A percentile compares a stretch with the other conserved stretches of the same genome.
Evolutionary conservation across 139 green algal genomes (phyloP).

Genomic region (Gonium pectorale): DNA sequence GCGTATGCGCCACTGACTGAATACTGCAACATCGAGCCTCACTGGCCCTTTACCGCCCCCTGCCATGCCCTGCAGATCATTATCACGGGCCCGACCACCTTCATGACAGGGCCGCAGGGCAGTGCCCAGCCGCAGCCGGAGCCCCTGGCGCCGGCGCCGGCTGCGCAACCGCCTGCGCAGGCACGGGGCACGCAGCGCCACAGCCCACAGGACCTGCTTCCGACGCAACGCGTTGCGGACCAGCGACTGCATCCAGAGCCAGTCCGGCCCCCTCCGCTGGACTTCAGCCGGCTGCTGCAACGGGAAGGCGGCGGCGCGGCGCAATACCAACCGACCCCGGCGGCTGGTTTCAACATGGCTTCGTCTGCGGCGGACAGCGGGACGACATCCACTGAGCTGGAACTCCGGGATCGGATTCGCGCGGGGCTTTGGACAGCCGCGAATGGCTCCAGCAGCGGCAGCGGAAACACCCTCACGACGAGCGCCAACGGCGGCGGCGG

Average conservation of each 20-base stretch:
- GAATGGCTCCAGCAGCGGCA: not conserved
- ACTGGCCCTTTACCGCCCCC: not conserved
- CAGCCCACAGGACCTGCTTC: not conserved
- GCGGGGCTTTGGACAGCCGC: not conserved
- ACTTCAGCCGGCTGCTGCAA: not conserved
- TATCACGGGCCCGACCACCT: not conserved
- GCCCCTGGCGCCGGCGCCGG: not conserved
- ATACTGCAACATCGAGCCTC: not conserved
- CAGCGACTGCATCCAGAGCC: too few species aligned
- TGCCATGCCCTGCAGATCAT: conserved; percentile 1
- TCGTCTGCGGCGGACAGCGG: not conserved
- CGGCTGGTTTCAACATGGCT: not conserved
- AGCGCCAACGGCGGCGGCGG: not conserved
- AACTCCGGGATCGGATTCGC: not conserved
- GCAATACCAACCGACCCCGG: not conserved
- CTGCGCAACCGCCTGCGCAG: not conserved
- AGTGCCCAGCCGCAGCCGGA: not conserved
- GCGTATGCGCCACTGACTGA: not conserved
- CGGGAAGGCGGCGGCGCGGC: not conserved
- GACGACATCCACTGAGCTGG: not conserved
- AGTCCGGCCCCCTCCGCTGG: not conserved
- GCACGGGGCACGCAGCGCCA: not conserved
- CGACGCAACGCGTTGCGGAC: too few species aligned
- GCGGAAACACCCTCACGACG: not conserved
- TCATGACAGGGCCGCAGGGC: too few species aligned